Evolutionary conservation across 345 rosid species (phyloP).

Genomic region (Corymbia maculata): DNA sequence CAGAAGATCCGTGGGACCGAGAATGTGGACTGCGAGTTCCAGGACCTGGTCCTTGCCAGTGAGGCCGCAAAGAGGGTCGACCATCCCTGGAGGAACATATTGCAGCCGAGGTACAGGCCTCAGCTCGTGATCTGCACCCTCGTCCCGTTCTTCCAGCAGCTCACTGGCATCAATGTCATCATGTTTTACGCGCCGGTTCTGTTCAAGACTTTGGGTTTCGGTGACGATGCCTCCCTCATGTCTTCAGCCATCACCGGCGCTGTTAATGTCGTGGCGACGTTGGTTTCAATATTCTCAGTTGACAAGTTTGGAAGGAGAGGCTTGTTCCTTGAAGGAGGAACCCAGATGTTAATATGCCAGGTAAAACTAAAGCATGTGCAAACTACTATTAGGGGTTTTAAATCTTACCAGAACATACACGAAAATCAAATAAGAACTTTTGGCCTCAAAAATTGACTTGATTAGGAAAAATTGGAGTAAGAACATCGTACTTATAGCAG

Average conservation of each 20-base stretch:
- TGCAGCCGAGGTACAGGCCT: constrained; percentile 46
- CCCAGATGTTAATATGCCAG: constrained; percentile 66
- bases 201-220: constrained; percentile 68
- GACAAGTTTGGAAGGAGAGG: constrained; percentile 61
- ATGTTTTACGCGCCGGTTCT: constrained; percentile 75
- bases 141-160: constrained; percentile 69
- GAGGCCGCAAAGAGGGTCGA: constrained; percentile 48
- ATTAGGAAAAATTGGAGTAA: background rate
- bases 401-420: background rate
- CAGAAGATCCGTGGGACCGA: constrained; percentile 41
- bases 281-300: constrained; percentile 42
- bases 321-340: constrained; percentile 67
- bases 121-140: constrained; percentile 36
- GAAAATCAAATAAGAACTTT: background rate
- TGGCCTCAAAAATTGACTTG: background rate
- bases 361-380: constrained; percentile 7
- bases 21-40: constrained; percentile 51
- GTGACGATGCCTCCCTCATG: constrained; percentile 53
- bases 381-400: background rate
- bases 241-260: constrained; percentile 56
- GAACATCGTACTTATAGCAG: background rate
- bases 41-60: constrained; percentile 46
- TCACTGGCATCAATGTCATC: constrained; percentile 71
- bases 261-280: constrained; percentile 54
- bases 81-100: constrained; percentile 62